These are phyloP conservation scores for Tylopilus sp. DNA, from an alignment of 1,284 basidiomycete species.

Conservation along the genomic window DNA sequence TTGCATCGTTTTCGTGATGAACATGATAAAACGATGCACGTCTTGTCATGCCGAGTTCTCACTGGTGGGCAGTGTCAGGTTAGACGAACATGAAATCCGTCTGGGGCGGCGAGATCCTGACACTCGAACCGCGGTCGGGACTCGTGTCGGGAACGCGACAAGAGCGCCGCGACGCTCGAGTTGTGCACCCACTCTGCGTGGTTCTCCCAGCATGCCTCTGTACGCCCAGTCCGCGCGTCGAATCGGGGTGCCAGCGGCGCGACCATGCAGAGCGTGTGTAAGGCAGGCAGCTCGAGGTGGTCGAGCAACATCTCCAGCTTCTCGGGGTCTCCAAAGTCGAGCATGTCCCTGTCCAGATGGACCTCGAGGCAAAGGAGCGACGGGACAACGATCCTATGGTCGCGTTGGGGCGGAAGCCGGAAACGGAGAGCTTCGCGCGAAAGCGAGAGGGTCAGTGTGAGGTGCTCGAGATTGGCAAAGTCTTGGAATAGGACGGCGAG, in stretches of 20 bases:
- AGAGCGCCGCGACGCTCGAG: slow-evolving; percentile 14
- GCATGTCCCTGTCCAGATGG: slow-evolving; percentile 22
- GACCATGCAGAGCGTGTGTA: slow-evolving; percentile 17
- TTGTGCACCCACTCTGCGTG: slow-evolving; percentile 13
- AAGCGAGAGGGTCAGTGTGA: slow-evolving; percentile 18
- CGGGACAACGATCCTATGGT: slow-evolving; percentile 2
- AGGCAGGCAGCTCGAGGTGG: slow-evolving; percentile 21
- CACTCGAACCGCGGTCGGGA: slow-evolving; percentile 5
- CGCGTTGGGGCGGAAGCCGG: neutral
- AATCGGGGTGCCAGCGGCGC: slow-evolving; percentile 1
- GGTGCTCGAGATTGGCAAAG: slow-evolving; percentile 13
- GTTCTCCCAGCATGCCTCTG: slow-evolving; percentile 4
- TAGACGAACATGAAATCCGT: neutral
- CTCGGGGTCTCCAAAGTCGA: slow-evolving; percentile 25
- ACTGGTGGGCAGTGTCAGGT: neutral
- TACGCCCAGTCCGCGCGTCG: neutral
- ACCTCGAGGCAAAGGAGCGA: slow-evolving; percentile 19
- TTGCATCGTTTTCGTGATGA: no score
- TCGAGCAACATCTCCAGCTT: slow-evolving; percentile 21
- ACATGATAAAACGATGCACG: no score
- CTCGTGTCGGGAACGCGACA: slow-evolving; percentile 16
- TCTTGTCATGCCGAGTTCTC: neutral
- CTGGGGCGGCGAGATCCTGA: slow-evolving; percentile 4
- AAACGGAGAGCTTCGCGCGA: slow-evolving; percentile 7
- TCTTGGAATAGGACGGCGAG: slow-evolving; percentile 21